These are phyloP conservation scores for Paulownia fortunei DNA, from an alignment of 257 asterid genomes.

Conservation along the genomic window DNA sequence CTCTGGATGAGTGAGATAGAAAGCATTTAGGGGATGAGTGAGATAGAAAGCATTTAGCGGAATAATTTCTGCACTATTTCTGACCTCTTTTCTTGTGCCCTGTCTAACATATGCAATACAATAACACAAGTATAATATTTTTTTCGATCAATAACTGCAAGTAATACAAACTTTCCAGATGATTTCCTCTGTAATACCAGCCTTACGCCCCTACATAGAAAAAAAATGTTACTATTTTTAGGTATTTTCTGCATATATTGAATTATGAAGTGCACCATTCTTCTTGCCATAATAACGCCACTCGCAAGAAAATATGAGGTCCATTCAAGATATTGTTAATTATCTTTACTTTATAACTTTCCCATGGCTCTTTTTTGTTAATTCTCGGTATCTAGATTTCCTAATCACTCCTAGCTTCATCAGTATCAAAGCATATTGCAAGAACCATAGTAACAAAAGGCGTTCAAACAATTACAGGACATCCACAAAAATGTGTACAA, in stretches of 20 bases:
- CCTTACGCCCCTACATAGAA: too few species aligned
- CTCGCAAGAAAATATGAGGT: neutral
- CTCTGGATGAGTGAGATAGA: too few species aligned
- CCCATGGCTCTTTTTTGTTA: neutral
- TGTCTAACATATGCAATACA: neutral
- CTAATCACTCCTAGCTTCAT: neutral
- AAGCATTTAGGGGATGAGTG: too few species aligned
- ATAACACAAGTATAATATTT: neutral
- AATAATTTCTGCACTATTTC: constrained; percentile 7
- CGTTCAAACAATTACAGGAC: neutral
- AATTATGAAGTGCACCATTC: neutral
- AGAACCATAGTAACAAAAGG: neutral
- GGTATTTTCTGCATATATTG: constrained; percentile 2
- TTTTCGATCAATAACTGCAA: constrained; percentile 26
- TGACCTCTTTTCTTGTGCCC: neutral
- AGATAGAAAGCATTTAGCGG: neutral
- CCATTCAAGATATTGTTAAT: neutral
- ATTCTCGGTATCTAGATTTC: neutral
- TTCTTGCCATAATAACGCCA: neutral
- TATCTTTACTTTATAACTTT: neutral
- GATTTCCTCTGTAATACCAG: neutral
- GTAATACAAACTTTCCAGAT: neutral
- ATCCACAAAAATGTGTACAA: neutral
- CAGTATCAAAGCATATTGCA: neutral
- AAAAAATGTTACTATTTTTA: too few species aligned